Evolutionary conservation across 495 filamentous ascomycete species (phyloP).

Genomic region (Penicillium paxilli): DNA sequence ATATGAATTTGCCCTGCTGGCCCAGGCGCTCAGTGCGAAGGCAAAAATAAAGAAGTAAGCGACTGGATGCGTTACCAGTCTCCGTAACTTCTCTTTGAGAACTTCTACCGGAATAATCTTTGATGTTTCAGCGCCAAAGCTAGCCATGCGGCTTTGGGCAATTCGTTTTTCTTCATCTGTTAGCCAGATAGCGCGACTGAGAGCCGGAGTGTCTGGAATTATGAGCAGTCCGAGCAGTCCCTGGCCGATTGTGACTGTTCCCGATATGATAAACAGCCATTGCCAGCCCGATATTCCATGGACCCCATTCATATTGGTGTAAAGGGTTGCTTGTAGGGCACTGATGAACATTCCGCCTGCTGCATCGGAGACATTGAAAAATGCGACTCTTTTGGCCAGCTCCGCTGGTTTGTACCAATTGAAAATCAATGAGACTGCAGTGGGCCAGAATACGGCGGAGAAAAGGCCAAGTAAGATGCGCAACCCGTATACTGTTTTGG

Average conservation of each 20-base stretch:
- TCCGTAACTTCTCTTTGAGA: constrained; percentile 7
- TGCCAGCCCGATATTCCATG: constrained; percentile 18
- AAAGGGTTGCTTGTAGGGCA: constrained; percentile 16
- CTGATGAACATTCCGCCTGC: constrained; percentile 20
- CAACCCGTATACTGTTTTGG: constrained; percentile 13
- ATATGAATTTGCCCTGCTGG: constrained; percentile 15
- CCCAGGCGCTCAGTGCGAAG: constrained; percentile 15
- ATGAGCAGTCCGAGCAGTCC: constrained; percentile 14
- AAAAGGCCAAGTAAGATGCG: constrained; percentile 18
- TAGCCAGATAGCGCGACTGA: constrained; percentile 19
- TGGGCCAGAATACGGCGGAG: constrained; percentile 19
- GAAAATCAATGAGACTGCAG: constrained; percentile 15
- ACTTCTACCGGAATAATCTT: constrained; percentile 11
- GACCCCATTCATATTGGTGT: constrained; percentile 18
- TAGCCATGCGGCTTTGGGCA: constrained; percentile 11
- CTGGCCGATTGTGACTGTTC: constrained; percentile 15
- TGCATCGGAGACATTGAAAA: constrained; percentile 16
- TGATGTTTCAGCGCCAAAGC: constrained; percentile 11
- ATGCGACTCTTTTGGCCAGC: constrained; percentile 15
- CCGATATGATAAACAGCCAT: constrained; percentile 23
- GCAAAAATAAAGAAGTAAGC: constrained; percentile 14
- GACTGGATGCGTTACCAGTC: constrained; percentile 5
- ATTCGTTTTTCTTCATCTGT: constrained; percentile 12
- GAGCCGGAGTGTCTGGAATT: constrained; percentile 16
- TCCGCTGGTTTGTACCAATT: constrained; percentile 21